phyloP scores from a whole-genome alignment of 371 early-diverging fungal species.

The Batkoa obscura region DNA sequence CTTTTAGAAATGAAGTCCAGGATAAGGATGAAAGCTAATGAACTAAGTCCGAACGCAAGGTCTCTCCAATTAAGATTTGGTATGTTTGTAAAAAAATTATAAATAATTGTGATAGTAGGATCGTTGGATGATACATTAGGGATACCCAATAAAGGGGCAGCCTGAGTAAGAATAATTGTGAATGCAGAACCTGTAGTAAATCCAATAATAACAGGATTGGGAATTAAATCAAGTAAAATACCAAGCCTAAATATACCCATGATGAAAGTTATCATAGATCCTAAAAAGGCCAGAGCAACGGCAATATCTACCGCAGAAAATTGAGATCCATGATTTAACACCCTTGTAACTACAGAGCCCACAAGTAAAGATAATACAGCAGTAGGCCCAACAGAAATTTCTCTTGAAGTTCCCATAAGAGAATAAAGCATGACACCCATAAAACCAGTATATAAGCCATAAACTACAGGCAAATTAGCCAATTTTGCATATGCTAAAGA shows the following conservation, averaged over 20 bases:
- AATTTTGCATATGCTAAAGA: slow-evolving; percentile 67
- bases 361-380: slow-evolving; percentile 35
- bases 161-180: slow-evolving; percentile 50
- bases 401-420: slow-evolving; percentile 66
- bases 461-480: slow-evolving; percentile 60
- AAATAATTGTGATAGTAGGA: slow-evolving; percentile 24
- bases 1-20: slow-evolving; percentile 13
- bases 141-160: slow-evolving; percentile 49
- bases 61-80: slow-evolving; percentile 21
- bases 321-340: neutral
- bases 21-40: slow-evolving; percentile 22
- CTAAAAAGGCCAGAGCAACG: neutral
- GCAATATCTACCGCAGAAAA: neutral
- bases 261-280: slow-evolving; percentile 20
- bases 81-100: slow-evolving; percentile 25
- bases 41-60: slow-evolving; percentile 23
- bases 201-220: slow-evolving; percentile 45
- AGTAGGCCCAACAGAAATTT: slow-evolving; percentile 70
- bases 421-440: slow-evolving; percentile 56
- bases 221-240: slow-evolving; percentile 69
- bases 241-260: slow-evolving; percentile 65
- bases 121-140: slow-evolving; percentile 13
- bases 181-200: slow-evolving; percentile 51
- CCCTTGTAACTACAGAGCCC: neutral
- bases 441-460: slow-evolving; percentile 73